Evolutionary conservation across 352 stramenopile species (phyloP).

Genomic region (Globisporangium heterothallicum): DNA sequence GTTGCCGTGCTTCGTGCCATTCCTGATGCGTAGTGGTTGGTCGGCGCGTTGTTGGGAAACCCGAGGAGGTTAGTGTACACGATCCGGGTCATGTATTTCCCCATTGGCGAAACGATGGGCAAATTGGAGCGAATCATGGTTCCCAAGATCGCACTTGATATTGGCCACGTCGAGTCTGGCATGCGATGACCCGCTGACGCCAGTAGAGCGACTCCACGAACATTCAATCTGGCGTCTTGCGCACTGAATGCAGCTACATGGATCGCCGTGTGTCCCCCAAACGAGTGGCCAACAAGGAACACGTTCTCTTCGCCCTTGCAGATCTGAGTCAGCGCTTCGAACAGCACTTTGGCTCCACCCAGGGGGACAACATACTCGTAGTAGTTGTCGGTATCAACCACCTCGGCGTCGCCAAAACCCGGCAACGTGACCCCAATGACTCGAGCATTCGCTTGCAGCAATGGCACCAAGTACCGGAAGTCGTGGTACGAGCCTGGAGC

Average conservation of each 20-base stretch:
- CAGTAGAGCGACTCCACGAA: slow-evolving; percentile 47
- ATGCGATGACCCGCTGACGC: slow-evolving; percentile 36
- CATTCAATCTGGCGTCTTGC: slow-evolving; percentile 17
- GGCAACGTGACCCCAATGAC: slow-evolving; percentile 57
- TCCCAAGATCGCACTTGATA: slow-evolving; percentile 6
- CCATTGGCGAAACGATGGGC: not conserved
- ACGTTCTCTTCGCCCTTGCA: slow-evolving; percentile 13
- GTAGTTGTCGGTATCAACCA: slow-evolving; percentile 33
- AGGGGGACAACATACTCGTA: slow-evolving; percentile 38
- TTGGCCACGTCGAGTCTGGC: slow-evolving; percentile 24
- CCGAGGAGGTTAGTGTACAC: slow-evolving; percentile 36
- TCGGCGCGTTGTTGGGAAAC: slow-evolving; percentile 32
- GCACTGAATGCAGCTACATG: slow-evolving; percentile 39
- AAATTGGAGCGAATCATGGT: slow-evolving; percentile 14
- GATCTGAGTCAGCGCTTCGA: slow-evolving; percentile 38
- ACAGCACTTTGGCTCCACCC: slow-evolving; percentile 26
- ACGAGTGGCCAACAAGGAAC: not conserved
- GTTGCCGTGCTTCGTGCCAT: slow-evolving; percentile 28
- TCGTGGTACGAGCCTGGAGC: slow-evolving; percentile 55
- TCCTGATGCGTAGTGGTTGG: slow-evolving; percentile 46
- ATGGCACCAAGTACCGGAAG: slow-evolving; percentile 59
- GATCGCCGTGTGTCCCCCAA: slow-evolving; percentile 21
- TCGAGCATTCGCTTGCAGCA: slow-evolving; percentile 32
- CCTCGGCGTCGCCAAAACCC: slow-evolving; percentile 42
- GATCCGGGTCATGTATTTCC: not conserved